These are phyloP conservation scores for Xylariaceae sp. DNA, from an alignment of 2,329 filamentous ascomycete genomes.

Conservation along the genomic window DNA sequence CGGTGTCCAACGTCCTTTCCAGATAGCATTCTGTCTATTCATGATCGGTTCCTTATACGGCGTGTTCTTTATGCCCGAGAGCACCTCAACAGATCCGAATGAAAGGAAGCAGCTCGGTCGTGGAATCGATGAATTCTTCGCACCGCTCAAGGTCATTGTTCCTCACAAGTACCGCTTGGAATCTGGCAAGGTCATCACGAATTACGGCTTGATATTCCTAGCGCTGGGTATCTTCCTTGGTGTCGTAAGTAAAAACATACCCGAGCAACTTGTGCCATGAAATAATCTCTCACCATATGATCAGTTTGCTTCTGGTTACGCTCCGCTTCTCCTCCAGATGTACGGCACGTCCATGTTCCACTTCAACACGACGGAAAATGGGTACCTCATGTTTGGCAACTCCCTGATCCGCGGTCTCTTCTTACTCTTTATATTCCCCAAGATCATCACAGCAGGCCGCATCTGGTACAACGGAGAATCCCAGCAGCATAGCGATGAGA, in stretches of 20 bases:
- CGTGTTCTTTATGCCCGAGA: slow-evolving; percentile 38
- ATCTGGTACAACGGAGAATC: slow-evolving; percentile 30
- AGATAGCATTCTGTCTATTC: slow-evolving; percentile 56
- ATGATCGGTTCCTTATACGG: slow-evolving; percentile 41
- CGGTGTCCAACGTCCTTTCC: slow-evolving; percentile 60
- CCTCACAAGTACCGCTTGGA: slow-evolving; percentile 50
- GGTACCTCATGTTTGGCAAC: slow-evolving; percentile 52
- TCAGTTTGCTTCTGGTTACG: slow-evolving; percentile 61
- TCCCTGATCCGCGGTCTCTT: slow-evolving; percentile 51
- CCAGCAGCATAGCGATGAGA: background rate
- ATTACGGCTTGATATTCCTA: slow-evolving; percentile 60
- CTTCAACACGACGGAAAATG: slow-evolving; percentile 52
- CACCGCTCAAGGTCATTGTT: slow-evolving; percentile 56
- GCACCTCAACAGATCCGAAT: slow-evolving; percentile 11
- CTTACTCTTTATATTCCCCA: slow-evolving; percentile 49
- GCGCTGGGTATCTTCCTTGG: slow-evolving; percentile 62
- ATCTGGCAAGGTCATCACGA: slow-evolving; percentile 46
- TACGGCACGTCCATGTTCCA: slow-evolving; percentile 52
- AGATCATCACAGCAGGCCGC: slow-evolving; percentile 46
- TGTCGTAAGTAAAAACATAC: slow-evolving; percentile 42
- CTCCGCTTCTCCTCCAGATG: slow-evolving; percentile 56
- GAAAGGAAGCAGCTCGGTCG: slow-evolving; percentile 24
- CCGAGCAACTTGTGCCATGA: background rate
- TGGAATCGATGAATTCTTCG: slow-evolving; percentile 52
- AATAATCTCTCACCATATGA: slow-evolving; percentile 3